Base-by-base conservation (phyloP, 495 filamentous ascomycete genomes). In the Parathielavia hyrcaniae region DNA sequence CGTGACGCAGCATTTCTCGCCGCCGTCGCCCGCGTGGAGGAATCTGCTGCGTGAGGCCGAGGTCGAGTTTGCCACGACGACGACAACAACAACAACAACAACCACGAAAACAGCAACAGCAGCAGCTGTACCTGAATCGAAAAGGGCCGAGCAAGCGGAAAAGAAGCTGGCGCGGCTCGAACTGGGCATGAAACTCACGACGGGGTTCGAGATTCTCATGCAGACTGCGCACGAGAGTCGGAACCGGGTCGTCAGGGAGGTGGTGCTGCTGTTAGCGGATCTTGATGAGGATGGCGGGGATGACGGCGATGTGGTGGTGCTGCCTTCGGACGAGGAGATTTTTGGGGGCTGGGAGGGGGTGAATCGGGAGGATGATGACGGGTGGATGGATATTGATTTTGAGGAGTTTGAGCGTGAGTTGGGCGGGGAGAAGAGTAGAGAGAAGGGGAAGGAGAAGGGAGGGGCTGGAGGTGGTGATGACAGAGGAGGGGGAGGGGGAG, bases 301-400 rank as follows among this genome's bases (percentile, higher is more conserved):
- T 47, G 76, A 81, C 14, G 77, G 75, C 4, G 80, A 83, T 47
- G 76, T 80, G 6, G 26, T 30, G 26, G 59, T 64, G 6, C 74
- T 96, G 0, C 92, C 92, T 7, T 81, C 79, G 0, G 81, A 95
- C 65, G 72, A 78, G 14, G 90, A 95, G 45, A 88, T 97, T n/a
- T n/a, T n/a, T 17, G 69, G 70, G 32, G 59, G 54, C 0, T 97
- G 93, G 93, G 56, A 73, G n/a, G 66, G 73, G 34, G 77, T 77
- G 8, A 69, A 72, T 20, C 70, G 66, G 34, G 83, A 89, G 34
- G 95, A 98, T 58, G 80, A 87, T 62, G 95, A 97, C 59, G 77
- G 78, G n/a, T 98, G 93, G 93, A 74, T 98, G 58, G 86, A 97
- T 66, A 91, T 98, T 53, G 84, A 90, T 62, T 97, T 88, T 64